These are phyloP conservation scores for Sporothrix luriei DNA, from an alignment of 2,329 filamentous ascomycete genomes.

Conservation along the genomic window DNA sequence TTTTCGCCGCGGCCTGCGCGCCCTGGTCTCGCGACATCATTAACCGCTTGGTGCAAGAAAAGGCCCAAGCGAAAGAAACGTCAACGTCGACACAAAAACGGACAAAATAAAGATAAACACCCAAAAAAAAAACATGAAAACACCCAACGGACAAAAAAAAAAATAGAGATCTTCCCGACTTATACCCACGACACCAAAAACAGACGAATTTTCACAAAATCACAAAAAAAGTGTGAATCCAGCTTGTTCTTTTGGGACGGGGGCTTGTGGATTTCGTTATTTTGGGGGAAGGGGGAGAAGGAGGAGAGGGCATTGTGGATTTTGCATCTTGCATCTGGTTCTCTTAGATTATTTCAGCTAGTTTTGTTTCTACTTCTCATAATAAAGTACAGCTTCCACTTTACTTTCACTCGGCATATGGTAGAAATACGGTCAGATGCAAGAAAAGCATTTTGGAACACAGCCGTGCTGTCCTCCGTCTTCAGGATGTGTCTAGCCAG, in stretches of 20 bases:
- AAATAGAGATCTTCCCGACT: not conserved
- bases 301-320: no score
- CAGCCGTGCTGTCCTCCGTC: not conserved
- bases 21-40: not conserved
- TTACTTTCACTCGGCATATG: no score
- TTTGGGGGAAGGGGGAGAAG: no score
- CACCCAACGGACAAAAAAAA: not conserved
- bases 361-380: no score
- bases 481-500: not conserved
- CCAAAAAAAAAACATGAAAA: not conserved
- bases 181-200: not conserved
- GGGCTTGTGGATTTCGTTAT: no score
- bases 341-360: no score
- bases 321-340: no score
- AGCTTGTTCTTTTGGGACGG: no score
- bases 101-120: not conserved
- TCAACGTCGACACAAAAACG: not conserved
- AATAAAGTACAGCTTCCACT: no score
- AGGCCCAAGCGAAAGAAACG: not conserved
- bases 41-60: not conserved
- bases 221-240: not conserved
- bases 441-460: not conserved
- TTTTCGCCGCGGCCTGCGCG: not conserved
- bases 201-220: not conserved
- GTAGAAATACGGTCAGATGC: not conserved